phyloP scores from a whole-genome alignment of 805 yeast genomes.

The Wickerhamiella bombiphila region DNA sequence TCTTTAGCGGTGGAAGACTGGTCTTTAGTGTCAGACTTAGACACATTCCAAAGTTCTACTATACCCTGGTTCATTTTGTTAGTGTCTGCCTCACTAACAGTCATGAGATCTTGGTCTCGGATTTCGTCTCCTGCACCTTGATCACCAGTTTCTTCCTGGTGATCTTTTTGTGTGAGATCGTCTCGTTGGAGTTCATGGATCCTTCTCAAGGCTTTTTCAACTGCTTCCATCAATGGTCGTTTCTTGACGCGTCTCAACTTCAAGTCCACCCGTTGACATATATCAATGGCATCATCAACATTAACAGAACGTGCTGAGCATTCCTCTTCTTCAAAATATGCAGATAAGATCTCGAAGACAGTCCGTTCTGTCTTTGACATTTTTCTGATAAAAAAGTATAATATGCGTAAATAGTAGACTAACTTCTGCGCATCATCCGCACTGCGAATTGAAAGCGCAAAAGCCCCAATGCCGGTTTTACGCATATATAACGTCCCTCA shows the following conservation, averaged over 20 bases:
- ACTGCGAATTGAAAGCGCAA: no score
- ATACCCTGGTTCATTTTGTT: constrained; percentile 68
- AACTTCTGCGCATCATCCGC: no score
- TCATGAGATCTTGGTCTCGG: constrained; percentile 41
- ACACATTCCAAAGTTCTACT: constrained; percentile 47
- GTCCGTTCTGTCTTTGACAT: constrained; percentile 11
- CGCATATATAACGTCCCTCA: no score
- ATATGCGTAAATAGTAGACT: no score
- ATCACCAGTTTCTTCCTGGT: constrained; percentile 13
- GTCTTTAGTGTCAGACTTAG: constrained; percentile 11
- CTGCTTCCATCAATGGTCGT: constrained; percentile 43
- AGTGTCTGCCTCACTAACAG: constrained; percentile 35
- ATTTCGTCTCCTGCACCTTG: constrained; percentile 29
- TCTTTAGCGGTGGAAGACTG: constrained; percentile 1
- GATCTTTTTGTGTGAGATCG: no score
- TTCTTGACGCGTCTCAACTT: constrained; percentile 58
- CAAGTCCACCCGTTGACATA: constrained; percentile 48
- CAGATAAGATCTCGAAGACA: constrained; percentile 19
- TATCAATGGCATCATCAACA: constrained; percentile 14
- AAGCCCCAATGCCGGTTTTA: no score
- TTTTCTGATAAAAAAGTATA: no score
- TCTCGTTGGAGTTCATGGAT: no score
- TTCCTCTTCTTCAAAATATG: constrained; percentile 26
- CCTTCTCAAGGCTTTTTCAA: constrained; percentile 43
- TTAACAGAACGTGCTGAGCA: constrained; percentile 19